phyloP scores from a whole-genome alignment of 1,284 basidiomycete species.

The Xerocomus tenax region DNA sequence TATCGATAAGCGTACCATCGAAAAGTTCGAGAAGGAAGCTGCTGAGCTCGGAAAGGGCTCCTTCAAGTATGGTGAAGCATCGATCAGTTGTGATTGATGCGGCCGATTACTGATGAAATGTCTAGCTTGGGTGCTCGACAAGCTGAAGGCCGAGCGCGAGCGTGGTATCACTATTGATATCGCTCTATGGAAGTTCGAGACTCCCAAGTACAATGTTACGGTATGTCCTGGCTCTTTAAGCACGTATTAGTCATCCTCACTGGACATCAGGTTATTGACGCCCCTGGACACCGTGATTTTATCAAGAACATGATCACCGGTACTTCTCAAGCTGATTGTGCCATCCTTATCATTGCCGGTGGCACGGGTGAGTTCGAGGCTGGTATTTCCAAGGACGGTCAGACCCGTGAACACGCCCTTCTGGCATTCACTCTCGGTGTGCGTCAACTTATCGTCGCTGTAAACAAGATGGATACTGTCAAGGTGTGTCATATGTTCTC shows the following conservation, averaged over 20 bases:
- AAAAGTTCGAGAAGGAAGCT: conserved; percentile 99
- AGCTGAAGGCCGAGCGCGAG: conserved; percentile 99
- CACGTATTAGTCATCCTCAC: conserved; percentile 11
- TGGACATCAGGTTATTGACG: conserved; percentile 76
- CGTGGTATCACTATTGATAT: conserved; percentile 99
- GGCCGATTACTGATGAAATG: conserved; percentile 14
- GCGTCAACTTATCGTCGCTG: conserved; percentile 98
- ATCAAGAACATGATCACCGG: conserved; percentile 99
- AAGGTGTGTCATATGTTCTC: conserved; percentile 46
- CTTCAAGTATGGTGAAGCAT: conserved; percentile 86
- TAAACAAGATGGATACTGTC: conserved; percentile 99
- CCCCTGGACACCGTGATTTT: conserved; percentile 99
- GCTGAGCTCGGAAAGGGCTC: conserved; percentile 99
- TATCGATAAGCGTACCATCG: conserved; percentile 99
- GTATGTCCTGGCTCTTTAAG: conserved; percentile 38
- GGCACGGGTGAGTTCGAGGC: conserved; percentile 99
- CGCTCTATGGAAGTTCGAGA: conserved; percentile 99
- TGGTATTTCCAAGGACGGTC: conserved; percentile 99
- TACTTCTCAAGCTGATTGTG: conserved; percentile 99
- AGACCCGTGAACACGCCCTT: conserved; percentile 99
- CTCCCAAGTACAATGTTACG: conserved; percentile 84
- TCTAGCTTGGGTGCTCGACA: conserved; percentile 98
- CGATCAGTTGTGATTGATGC: conserved; percentile 22
- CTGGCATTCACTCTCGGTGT: conserved; percentile 99
- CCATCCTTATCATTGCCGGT: conserved; percentile 97